Conservation (phyloP, 495 filamentous ascomycete species). For the Cercophora scortea region DNA sequence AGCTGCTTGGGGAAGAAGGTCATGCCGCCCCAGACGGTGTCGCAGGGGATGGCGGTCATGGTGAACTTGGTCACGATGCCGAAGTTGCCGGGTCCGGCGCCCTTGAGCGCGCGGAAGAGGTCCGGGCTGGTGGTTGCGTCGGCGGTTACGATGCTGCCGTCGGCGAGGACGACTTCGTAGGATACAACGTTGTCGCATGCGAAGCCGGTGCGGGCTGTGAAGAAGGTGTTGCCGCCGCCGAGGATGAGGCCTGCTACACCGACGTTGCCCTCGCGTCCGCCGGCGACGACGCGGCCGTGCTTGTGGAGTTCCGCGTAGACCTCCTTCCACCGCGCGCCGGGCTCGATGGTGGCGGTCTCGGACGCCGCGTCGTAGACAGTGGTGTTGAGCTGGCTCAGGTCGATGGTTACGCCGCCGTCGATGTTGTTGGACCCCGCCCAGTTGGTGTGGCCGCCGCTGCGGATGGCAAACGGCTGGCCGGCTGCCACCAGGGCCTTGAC, state of each 20-base stretch:
- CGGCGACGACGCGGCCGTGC: conserved; percentile 36
- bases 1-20: background rate
- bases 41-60: conserved; percentile 7
- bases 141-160: conserved; percentile 26
- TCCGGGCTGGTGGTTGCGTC: conserved; percentile 20
- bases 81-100: conserved; percentile 48
- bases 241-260: conserved; percentile 51
- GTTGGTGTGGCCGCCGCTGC: conserved; percentile 41
- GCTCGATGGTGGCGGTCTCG: conserved; percentile 24
- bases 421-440: conserved; percentile 38
- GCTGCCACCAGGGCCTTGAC: conserved; percentile 21
- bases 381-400: conserved; percentile 38
- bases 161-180: conserved; percentile 42
- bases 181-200: conserved; percentile 42
- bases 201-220: conserved; percentile 38
- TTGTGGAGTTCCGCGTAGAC: conserved; percentile 43
- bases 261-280: conserved; percentile 44
- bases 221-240: conserved; percentile 46
- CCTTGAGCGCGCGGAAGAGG: conserved; percentile 50
- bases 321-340: conserved; percentile 40
- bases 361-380: conserved; percentile 19
- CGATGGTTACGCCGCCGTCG: conserved; percentile 47
- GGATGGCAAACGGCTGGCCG: conserved; percentile 39
- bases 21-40: conserved; percentile 12
- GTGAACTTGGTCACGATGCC: conserved; percentile 51